A percentile compares a stretch with the other conserved stretches of the same genome.
Evolutionary conservation across 306 rosid genomes (phyloP).

Genomic region (Spatholobus suberectus): DNA sequence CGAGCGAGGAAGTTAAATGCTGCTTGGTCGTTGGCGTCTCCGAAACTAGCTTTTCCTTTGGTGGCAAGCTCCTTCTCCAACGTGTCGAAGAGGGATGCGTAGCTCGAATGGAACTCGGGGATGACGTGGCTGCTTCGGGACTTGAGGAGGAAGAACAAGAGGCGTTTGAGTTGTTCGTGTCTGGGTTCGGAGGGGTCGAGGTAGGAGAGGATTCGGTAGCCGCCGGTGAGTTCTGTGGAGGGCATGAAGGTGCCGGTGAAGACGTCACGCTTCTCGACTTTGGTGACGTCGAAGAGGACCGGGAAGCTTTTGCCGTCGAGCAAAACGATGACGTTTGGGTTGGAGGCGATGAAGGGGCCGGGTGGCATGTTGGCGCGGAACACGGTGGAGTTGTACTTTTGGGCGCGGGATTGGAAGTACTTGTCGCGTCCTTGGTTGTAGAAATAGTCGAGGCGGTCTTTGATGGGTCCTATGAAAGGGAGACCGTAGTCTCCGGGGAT

Average conservation of each 20-base stretch:
- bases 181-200: slow-evolving; percentile 87
- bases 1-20: slow-evolving; percentile 78
- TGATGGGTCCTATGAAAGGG: slow-evolving; percentile 70
- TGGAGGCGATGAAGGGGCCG: slow-evolving; percentile 65
- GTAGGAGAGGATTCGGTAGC: slow-evolving; percentile 83
- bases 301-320: slow-evolving; percentile 91
- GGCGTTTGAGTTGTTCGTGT: slow-evolving; percentile 67
- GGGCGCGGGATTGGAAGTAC: slow-evolving; percentile 64
- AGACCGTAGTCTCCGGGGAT: slow-evolving; percentile 84
- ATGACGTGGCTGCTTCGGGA: slow-evolving; percentile 60
- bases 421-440: slow-evolving; percentile 78
- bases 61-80: slow-evolving; percentile 60
- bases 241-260: slow-evolving; percentile 95
- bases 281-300: slow-evolving; percentile 69
- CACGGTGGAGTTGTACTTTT: slow-evolving; percentile 73
- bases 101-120: slow-evolving; percentile 73
- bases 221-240: slow-evolving; percentile 81
- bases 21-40: slow-evolving; percentile 65
- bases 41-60: slow-evolving; percentile 62
- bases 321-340: slow-evolving; percentile 69
- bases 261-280: slow-evolving; percentile 79
- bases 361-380: slow-evolving; percentile 94
- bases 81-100: slow-evolving; percentile 55
- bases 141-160: slow-evolving; percentile 74
- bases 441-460: slow-evolving; percentile 78